A percentile compares a stretch with the other conserved stretches of the same genome.
Evolutionary conservation across 2,329 filamentous ascomycete genomes (phyloP).

Genomic region (Sporothrix mexicana): DNA sequence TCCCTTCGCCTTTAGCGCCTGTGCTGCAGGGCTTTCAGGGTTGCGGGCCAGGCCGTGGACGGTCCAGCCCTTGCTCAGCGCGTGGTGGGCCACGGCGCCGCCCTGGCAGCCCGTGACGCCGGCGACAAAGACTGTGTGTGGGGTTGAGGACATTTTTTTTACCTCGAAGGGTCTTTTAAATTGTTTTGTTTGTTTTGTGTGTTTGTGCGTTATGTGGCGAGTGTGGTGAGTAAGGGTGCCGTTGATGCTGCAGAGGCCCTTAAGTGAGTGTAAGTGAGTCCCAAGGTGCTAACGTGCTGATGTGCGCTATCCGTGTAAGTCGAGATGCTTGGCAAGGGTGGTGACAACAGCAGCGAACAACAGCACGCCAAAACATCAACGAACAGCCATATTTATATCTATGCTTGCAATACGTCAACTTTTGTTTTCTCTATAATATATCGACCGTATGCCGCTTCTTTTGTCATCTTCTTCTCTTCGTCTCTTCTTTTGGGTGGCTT

Average conservation of each 20-base stretch:
- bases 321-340: no score
- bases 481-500: not conserved
- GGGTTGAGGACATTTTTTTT: not conserved
- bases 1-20: constrained; percentile 46
- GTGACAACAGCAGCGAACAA: no score
- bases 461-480: not conserved
- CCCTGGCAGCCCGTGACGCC: constrained; percentile 41
- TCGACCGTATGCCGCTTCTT: not conserved
- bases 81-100: constrained; percentile 44
- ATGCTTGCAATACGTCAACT: no score
- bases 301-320: no score
- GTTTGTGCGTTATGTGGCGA: not conserved
- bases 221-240: no score
- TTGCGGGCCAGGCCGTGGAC: constrained; percentile 46
- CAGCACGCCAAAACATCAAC: no score
- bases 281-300: no score
- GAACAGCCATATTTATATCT: no score
- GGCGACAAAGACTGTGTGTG: constrained; percentile 18
- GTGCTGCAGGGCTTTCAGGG: constrained; percentile 42
- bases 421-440: no score
- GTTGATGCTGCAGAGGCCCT: no score
- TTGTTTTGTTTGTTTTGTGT: not conserved
- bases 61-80: constrained; percentile 43
- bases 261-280: no score
- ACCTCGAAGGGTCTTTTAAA: no score